phyloP scores from a whole-genome alignment of 805 yeast genomes.

The Candida tallmaniae region DNA sequence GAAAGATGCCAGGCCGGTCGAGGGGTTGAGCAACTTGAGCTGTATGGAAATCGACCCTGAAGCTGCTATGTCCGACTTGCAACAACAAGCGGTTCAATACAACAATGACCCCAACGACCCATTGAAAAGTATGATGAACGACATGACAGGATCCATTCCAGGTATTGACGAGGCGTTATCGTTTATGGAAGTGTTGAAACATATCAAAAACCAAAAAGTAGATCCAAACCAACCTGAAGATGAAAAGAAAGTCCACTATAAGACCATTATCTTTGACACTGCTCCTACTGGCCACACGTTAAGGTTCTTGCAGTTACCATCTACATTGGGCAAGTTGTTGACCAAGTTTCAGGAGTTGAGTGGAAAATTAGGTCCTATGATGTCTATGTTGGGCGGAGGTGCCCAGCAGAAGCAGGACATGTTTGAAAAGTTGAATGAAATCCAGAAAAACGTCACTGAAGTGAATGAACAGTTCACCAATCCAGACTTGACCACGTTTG shows the following conservation, averaged over 20 bases:
- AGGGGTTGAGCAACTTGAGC: slow-evolving; percentile 80
- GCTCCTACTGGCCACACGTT: slow-evolving; percentile 99
- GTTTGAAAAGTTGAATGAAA: slow-evolving; percentile 71
- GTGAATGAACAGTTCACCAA: slow-evolving; percentile 93
- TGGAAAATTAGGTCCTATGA: slow-evolving; percentile 85
- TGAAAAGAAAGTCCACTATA: slow-evolving; percentile 42
- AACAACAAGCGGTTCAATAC: slow-evolving; percentile 52
- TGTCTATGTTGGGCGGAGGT: slow-evolving; percentile 73
- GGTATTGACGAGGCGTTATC: slow-evolving; percentile 98
- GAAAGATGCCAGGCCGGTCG: slow-evolving; percentile 91
- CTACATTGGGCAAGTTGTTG: slow-evolving; percentile 82
- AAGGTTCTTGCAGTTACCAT: slow-evolving; percentile 90
- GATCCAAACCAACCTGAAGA: slow-evolving; percentile 12
- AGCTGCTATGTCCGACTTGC: slow-evolving; percentile 85
- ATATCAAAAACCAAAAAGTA: slow-evolving; percentile 69
- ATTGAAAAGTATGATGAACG: slow-evolving; percentile 74
- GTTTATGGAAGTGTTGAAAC: slow-evolving; percentile 96
- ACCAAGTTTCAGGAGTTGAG: slow-evolving; percentile 84
- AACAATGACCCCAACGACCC: slow-evolving; percentile 58
- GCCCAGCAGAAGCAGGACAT: slow-evolving; percentile 67
- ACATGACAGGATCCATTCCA: slow-evolving; percentile 91
- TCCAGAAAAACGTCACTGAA: slow-evolving; percentile 75
- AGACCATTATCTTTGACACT: slow-evolving; percentile 95
- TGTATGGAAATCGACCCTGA: slow-evolving; percentile 99
- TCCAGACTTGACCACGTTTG: slow-evolving; percentile 92